These are phyloP conservation scores for Cornus florida DNA, from an alignment of 148 eudicot genomes.

Conservation along the genomic window DNA sequence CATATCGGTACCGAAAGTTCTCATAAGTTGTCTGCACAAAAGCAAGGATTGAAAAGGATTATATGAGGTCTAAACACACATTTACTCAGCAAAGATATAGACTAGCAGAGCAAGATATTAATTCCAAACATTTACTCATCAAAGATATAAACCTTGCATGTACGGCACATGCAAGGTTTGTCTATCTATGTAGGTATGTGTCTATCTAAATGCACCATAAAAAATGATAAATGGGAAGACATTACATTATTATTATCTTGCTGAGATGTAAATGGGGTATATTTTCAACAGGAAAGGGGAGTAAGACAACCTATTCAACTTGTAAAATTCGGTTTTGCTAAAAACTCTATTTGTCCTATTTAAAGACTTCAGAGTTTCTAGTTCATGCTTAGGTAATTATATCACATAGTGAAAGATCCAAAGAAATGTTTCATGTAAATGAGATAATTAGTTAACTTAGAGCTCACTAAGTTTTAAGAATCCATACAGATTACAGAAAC, in stretches of 20 bases:
- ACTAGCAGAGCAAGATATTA: not conserved
- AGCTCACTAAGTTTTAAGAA: not conserved
- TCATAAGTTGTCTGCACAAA: conserved; percentile 88
- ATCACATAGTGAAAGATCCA: not conserved
- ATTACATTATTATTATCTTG: no score
- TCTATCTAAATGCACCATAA: no score
- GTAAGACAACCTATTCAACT: not conserved
- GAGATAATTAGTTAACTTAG: not conserved
- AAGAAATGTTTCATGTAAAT: not conserved
- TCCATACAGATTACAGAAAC: not conserved
- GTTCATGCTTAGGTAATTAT: not conserved
- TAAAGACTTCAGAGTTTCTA: not conserved
- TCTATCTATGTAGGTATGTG: no score
- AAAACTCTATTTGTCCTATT: not conserved
- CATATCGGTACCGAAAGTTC: conserved; percentile 82
- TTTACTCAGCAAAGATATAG: not conserved
- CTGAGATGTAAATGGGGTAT: not conserved
- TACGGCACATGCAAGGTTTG: no score
- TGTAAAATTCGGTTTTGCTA: not conserved
- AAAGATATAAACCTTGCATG: no score
- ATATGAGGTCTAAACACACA: conserved; percentile 13
- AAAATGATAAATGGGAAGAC: no score
- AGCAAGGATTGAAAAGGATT: not conserved
- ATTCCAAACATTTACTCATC: conserved; percentile 1
- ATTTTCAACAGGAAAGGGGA: not conserved